Evolutionary conservation across 1,284 basidiomycete genomes (phyloP).

Genomic region (Phylloboletellus chloephorus): DNA sequence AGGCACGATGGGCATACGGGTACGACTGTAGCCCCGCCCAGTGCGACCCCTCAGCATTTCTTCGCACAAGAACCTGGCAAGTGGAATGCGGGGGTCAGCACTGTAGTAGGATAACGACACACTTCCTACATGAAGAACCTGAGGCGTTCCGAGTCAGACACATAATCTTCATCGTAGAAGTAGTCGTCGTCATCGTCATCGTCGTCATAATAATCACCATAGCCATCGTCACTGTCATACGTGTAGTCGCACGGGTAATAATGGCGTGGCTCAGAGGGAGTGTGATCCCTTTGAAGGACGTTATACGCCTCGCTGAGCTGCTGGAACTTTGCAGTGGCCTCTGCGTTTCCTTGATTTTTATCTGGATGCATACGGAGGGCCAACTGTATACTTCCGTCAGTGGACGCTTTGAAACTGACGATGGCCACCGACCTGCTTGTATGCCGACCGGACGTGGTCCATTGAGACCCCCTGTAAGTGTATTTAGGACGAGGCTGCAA

Average conservation of each 20-base stretch:
- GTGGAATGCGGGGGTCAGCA: slow-evolving; percentile 6
- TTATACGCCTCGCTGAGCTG: slow-evolving; percentile 62
- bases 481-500: slow-evolving; percentile 5
- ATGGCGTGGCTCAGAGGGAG: slow-evolving; percentile 24
- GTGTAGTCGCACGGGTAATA: slow-evolving; percentile 16
- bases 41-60: slow-evolving; percentile 40
- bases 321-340: slow-evolving; percentile 66
- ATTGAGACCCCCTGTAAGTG: slow-evolving; percentile 49
- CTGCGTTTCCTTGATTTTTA: slow-evolving; percentile 59
- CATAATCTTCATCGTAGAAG: slow-evolving; percentile 33
- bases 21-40: slow-evolving; percentile 16
- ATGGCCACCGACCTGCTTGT: slow-evolving; percentile 50
- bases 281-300: slow-evolving; percentile 50
- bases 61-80: slow-evolving; percentile 44
- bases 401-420: slow-evolving; percentile 1
- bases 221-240: slow-evolving; percentile 22
- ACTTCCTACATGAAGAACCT: slow-evolving; percentile 41
- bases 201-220: slow-evolving; percentile 33
- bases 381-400: slow-evolving; percentile 35
- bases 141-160: slow-evolving; percentile 33
- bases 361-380: slow-evolving; percentile 69
- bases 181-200: slow-evolving; percentile 34
- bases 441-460: slow-evolving; percentile 58
- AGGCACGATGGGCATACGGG: slow-evolving; percentile 21
- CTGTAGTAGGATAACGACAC: neutral